These are phyloP conservation scores for Blastobotrys serpentis DNA, from an alignment of 1,139 yeast species.

Conservation along the genomic window DNA sequence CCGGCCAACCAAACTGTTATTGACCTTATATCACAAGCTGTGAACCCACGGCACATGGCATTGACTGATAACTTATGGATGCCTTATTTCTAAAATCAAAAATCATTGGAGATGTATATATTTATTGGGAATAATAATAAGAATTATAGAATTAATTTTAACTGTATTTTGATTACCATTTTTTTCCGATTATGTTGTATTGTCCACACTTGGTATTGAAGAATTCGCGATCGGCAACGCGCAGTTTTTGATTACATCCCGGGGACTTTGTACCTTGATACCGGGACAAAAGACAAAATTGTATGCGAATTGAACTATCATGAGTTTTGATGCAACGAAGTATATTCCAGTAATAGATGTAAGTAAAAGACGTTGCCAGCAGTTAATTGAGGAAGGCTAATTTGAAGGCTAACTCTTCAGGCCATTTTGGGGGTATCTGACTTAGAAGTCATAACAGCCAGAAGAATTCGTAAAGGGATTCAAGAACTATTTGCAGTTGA, in stretches of 20 bases:
- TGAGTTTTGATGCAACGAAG: slow-evolving; percentile 28
- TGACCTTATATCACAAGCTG: slow-evolving; percentile 92
- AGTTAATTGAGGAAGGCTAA: not conserved
- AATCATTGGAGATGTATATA: slow-evolving; percentile 1
- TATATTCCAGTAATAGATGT: slow-evolving; percentile 72
- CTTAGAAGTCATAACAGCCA: slow-evolving; percentile 68
- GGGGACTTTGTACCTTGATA: too few species aligned
- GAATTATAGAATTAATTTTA: slow-evolving; percentile 7
- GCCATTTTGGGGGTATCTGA: slow-evolving; percentile 76
- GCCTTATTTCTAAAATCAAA: slow-evolving; percentile 66
- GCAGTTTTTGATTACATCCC: too few species aligned
- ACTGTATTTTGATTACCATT: too few species aligned
- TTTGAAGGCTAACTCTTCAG: slow-evolving; percentile 37
- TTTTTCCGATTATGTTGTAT: too few species aligned
- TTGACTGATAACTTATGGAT: slow-evolving; percentile 93
- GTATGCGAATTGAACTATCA: not conserved
- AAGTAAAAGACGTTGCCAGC: slow-evolving; percentile 40
- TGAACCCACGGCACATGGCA: slow-evolving; percentile 91
- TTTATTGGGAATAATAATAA: slow-evolving; percentile 11
- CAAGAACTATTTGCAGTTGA: slow-evolving; percentile 65
- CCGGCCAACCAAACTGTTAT: slow-evolving; percentile 93
- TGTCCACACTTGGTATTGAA: too few species aligned
- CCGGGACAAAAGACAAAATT: too few species aligned
- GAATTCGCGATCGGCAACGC: slow-evolving; percentile 1
- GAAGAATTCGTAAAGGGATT: slow-evolving; percentile 65